phyloP scores from a whole-genome alignment of 2,329 filamentous ascomycete genomes.

The Pestalotiopsis sp. region DNA sequence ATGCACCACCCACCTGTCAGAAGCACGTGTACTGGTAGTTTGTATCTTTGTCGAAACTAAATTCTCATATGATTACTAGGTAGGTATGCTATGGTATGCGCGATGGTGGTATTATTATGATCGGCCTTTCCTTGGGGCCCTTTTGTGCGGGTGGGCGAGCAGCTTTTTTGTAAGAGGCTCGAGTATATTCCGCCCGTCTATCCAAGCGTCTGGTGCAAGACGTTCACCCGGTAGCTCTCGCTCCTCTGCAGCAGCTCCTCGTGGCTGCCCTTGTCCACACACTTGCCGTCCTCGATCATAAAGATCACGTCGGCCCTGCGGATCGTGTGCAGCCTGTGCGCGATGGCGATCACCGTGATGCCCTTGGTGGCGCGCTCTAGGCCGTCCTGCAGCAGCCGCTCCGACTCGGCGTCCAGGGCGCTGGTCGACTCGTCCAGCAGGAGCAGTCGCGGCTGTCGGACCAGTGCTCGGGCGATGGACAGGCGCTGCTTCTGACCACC shows the following conservation, averaged over 20 bases:
- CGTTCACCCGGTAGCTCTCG: conserved; percentile 55
- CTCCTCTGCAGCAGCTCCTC: conserved; percentile 55
- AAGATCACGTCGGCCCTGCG: conserved; percentile 60
- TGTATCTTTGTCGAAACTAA: not conserved
- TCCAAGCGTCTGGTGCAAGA: conserved; percentile 48
- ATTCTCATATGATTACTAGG: not conserved
- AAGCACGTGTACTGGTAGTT: not conserved
- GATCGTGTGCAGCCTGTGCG: conserved; percentile 60
- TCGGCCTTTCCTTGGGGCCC: not conserved
- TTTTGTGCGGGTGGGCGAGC: not conserved
- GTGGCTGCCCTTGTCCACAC: conserved; percentile 56
- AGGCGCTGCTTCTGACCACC: conserved; percentile 81
- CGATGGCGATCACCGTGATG: conserved; percentile 61
- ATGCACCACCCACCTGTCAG: not conserved
- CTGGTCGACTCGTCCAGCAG: conserved; percentile 84
- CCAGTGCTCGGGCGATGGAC: conserved; percentile 75
- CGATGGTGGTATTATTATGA: not conserved
- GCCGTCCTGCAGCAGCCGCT: conserved; percentile 66
- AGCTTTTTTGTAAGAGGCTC: not conserved
- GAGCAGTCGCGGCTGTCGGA: conserved; percentile 71
- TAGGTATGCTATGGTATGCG: not conserved
- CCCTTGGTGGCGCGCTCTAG: conserved; percentile 59
- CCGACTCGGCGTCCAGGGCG: conserved; percentile 73
- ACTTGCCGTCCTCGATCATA: conserved; percentile 54
- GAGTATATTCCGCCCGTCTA: not conserved